Conservation (phyloP, 192 early-diverging fungal species). For the Chytriomyces confervae region DNA sequence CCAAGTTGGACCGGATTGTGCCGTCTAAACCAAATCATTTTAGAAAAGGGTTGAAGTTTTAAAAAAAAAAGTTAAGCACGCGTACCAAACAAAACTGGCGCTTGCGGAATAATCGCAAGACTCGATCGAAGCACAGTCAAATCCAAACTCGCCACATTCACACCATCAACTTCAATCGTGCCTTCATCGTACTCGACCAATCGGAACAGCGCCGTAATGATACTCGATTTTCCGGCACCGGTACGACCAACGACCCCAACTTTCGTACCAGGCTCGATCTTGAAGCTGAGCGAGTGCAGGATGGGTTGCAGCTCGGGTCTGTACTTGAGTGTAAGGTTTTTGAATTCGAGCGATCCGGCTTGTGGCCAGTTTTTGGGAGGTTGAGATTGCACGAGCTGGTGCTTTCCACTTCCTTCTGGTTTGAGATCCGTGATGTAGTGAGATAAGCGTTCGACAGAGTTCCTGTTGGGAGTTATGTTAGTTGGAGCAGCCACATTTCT, state of each 20-base stretch:
- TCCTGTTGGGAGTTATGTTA: not conserved
- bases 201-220: conserved; percentile 68
- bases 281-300: conserved; percentile 72
- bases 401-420: not conserved
- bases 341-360: conserved; percentile 59
- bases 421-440: conserved; percentile 58
- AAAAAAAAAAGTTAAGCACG: not conserved
- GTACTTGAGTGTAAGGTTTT: conserved; percentile 63
- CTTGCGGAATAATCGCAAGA: conserved; percentile 47
- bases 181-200: conserved; percentile 62
- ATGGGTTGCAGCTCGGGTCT: conserved; percentile 58
- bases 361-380: conserved; percentile 39
- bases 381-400: conserved; percentile 4
- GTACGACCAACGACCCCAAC: conserved; percentile 85
- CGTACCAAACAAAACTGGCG: conserved; percentile 54
- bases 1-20: conserved; percentile 73
- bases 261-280: conserved; percentile 70
- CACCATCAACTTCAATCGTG: conserved; percentile 66
- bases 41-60: not conserved
- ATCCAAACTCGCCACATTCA: conserved; percentile 63
- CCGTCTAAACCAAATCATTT: conserved; percentile 22
- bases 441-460: conserved; percentile 78
- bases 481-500: too few species aligned
- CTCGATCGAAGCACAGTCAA: conserved; percentile 55
- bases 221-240: conserved; percentile 74